These are phyloP conservation scores for Linnemannia hyalina DNA, from an alignment of 192 early-diverging fungal genomes.

Conservation along the genomic window DNA sequence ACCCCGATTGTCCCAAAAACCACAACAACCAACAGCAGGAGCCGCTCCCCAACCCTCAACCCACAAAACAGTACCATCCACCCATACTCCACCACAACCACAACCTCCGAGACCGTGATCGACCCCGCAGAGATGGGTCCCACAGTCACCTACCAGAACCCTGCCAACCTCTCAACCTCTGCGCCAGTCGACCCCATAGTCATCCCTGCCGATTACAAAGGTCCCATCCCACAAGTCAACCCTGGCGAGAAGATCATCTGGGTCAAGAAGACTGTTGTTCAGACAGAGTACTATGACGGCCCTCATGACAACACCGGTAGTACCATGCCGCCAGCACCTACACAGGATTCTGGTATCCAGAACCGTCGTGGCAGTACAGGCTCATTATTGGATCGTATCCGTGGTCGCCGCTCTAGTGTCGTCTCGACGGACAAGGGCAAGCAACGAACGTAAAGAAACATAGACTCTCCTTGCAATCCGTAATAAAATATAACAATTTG, in stretches of 20 bases:
- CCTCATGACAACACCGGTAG: neutral
- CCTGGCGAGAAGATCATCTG: constrained; percentile 26
- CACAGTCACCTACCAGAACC: neutral
- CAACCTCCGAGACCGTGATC: neutral
- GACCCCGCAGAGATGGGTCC: neutral
- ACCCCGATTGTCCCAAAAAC: neutral
- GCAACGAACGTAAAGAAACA: neutral
- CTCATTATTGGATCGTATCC: constrained; percentile 28
- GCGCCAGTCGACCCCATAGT: neutral
- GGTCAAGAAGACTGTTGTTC: constrained; percentile 24
- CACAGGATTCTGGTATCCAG: neutral
- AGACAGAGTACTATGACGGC: constrained; percentile 31
- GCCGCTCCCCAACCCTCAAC: too few species aligned
- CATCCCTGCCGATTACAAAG: constrained; percentile 14
- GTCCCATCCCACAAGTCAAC: constrained; percentile 18
- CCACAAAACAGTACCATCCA: neutral
- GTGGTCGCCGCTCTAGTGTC: neutral
- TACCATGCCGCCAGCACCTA: neutral
- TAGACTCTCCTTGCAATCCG: too few species aligned
- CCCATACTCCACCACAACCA: neutral
- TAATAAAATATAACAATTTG: too few species aligned
- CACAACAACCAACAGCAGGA: neutral
- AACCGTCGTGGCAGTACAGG: neutral
- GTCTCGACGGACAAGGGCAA: constrained; percentile 35
- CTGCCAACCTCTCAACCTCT: neutral